Conservation (phyloP, 768 basidiomycete genomes). For the Trametes cingulata region DNA sequence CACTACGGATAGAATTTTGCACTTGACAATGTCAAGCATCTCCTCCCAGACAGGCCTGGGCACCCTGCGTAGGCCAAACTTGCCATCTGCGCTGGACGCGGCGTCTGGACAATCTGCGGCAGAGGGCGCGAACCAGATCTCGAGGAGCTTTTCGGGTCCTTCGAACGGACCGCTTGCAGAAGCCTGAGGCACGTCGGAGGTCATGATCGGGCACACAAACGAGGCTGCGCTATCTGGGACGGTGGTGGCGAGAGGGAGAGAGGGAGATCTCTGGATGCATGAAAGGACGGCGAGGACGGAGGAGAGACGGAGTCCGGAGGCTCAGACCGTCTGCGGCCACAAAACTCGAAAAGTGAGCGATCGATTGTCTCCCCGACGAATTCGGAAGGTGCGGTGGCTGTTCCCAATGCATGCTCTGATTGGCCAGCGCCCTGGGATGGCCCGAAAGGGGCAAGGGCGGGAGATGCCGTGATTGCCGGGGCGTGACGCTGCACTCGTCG, state of each 20-base stretch:
- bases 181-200: conserved; percentile 6
- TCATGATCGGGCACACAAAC: neutral
- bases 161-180: conserved; percentile 54
- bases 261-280: conserved; percentile 29
- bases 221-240: conserved; percentile 29
- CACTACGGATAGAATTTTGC: conserved; percentile 90
- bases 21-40: conserved; percentile 95
- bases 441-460: neutral
- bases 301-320: conserved; percentile 1
- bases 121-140: conserved; percentile 95
- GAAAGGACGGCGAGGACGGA: conserved; percentile 20
- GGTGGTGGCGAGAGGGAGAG: conserved; percentile 20
- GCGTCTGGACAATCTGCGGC: conserved; percentile 56
- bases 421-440: neutral
- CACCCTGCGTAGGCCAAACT: conserved; percentile 76
- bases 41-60: conserved; percentile 85
- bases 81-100: conserved; percentile 39
- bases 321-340: neutral
- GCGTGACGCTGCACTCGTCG: conserved; percentile 3
- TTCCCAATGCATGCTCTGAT: neutral
- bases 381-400: conserved; percentile 14
- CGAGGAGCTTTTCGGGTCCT: conserved; percentile 93
- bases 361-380: conserved; percentile 10
- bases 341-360: conserved; percentile 23
- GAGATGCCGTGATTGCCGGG: neutral